Percentiles rank a stretch among this genome's conserved stretches.
phyloP scores from a whole-genome alignment of 2,329 filamentous ascomycete species.

The Aspergillus fischeri region DNA sequence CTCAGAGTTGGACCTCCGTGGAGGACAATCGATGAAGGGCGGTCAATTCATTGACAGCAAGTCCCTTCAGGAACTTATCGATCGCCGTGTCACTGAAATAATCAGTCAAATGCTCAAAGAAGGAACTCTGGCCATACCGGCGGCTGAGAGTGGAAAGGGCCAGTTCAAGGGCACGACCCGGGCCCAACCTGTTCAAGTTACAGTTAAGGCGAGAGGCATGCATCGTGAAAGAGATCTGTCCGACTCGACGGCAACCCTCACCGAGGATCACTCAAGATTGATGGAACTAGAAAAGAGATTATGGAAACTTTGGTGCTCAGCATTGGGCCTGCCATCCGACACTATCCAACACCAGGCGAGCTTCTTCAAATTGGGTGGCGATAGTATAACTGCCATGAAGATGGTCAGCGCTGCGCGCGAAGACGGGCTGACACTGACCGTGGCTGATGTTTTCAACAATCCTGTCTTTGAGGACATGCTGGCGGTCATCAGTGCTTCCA shows the following conservation, averaged over 20 bases:
- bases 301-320: constrained; percentile 37
- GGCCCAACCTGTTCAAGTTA: constrained; percentile 7
- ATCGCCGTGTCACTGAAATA: constrained; percentile 32
- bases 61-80: constrained; percentile 30
- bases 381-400: constrained; percentile 41
- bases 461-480: constrained; percentile 40
- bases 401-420: constrained; percentile 39
- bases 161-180: background rate
- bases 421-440: constrained; percentile 37
- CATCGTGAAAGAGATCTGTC: constrained; percentile 7
- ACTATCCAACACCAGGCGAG: constrained; percentile 34
- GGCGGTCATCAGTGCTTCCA: constrained; percentile 23
- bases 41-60: constrained; percentile 16
- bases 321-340: constrained; percentile 31
- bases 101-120: constrained; percentile 31
- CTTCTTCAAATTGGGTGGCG: constrained; percentile 42
- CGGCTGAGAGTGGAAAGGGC: constrained; percentile 6
- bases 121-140: constrained; percentile 22
- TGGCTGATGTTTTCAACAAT: constrained; percentile 43
- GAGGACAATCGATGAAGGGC: background rate
- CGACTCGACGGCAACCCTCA: constrained; percentile 28
- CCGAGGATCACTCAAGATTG: constrained; percentile 23
- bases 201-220: background rate
- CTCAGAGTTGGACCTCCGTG: constrained; percentile 17
- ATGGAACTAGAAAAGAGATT: constrained; percentile 32